phyloP scores from a whole-genome alignment of 768 basidiomycete species.

The Candolleomyces aberdarensis region DNA sequence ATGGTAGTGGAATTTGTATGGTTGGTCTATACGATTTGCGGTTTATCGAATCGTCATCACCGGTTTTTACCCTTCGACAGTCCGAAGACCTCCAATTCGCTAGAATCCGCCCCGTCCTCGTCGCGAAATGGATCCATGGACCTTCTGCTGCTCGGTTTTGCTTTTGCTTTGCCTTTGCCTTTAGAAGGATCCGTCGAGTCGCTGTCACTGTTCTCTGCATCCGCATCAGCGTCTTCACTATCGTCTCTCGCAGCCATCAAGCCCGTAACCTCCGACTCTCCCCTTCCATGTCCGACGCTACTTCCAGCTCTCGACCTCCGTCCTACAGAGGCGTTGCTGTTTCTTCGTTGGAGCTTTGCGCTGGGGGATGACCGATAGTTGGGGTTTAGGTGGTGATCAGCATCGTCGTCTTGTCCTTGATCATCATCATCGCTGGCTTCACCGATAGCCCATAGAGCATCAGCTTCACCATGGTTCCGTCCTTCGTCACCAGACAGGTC shows the following conservation, averaged over 20 bases:
- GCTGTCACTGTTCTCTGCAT: constrained; percentile 3
- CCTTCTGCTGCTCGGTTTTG: constrained; percentile 10
- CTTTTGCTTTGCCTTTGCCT: constrained; percentile 13
- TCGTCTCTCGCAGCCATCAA: constrained; percentile 6
- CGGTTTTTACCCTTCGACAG: constrained; percentile 1
- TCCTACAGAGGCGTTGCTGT: constrained; percentile 8
- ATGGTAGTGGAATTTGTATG: not conserved
- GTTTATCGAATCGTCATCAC: not conserved
- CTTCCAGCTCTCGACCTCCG: constrained; percentile 1
- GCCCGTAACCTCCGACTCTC: constrained; percentile 8
- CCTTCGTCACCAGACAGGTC: constrained; percentile 30
- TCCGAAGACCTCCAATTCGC: constrained; percentile 7
- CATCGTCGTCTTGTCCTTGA: constrained; percentile 40
- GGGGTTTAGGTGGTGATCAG: constrained; percentile 42
- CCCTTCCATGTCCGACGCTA: not conserved
- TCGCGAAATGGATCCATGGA: constrained; percentile 29
- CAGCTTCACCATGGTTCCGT: constrained; percentile 37
- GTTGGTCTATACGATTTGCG: not conserved
- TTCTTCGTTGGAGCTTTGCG: constrained; percentile 12
- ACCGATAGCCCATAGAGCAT: constrained; percentile 69
- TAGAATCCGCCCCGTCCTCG: constrained; percentile 13
- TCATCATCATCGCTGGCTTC: constrained; percentile 67
- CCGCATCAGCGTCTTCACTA: constrained; percentile 6
- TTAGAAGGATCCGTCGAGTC: constrained; percentile 1
- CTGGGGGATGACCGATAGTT: constrained; percentile 18